These are phyloP conservation scores for Teunomyces aglyptinius DNA, from an alignment of 805 yeast species.

Conservation along the genomic window DNA sequence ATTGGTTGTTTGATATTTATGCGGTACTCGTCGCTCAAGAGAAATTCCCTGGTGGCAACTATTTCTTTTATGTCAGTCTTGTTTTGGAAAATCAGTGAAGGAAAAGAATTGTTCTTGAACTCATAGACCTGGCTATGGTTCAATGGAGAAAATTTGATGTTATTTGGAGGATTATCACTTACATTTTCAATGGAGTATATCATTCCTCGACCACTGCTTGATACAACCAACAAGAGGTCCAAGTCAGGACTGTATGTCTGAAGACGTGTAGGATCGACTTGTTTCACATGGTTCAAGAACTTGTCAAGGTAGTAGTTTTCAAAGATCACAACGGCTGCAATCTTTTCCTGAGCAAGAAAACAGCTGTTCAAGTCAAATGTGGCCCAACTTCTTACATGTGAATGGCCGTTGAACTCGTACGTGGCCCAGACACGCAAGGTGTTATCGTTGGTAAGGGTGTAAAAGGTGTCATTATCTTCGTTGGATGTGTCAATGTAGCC, in stretches of 20 bases:
- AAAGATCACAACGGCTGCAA: constrained; percentile 25
- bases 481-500: constrained; percentile 29
- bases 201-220: constrained; percentile 39
- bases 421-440: constrained; percentile 68
- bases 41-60: constrained; percentile 1
- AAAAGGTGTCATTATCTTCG: constrained; percentile 45
- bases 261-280: constrained; percentile 3
- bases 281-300: constrained; percentile 13
- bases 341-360: constrained; percentile 2
- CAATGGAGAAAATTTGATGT: constrained; percentile 42
- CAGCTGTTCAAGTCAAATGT: constrained; percentile 28
- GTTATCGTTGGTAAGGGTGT: constrained; percentile 61
- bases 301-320: constrained; percentile 36
- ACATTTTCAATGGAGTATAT: constrained; percentile 52
- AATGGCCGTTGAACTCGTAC: constrained; percentile 57
- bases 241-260: constrained; percentile 8
- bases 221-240: constrained; percentile 40
- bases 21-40: constrained; percentile 13
- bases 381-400: constrained; percentile 58
- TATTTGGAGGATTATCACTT: constrained; percentile 54
- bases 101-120: constrained; percentile 15
- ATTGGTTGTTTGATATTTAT: constrained; percentile 16
- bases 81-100: constrained; percentile 3
- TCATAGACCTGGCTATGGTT: constrained; percentile 10
- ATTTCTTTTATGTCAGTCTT: not conserved